phyloP scores from a whole-genome alignment of 148 eudicot species.

The Bassia scoparia region DNA sequence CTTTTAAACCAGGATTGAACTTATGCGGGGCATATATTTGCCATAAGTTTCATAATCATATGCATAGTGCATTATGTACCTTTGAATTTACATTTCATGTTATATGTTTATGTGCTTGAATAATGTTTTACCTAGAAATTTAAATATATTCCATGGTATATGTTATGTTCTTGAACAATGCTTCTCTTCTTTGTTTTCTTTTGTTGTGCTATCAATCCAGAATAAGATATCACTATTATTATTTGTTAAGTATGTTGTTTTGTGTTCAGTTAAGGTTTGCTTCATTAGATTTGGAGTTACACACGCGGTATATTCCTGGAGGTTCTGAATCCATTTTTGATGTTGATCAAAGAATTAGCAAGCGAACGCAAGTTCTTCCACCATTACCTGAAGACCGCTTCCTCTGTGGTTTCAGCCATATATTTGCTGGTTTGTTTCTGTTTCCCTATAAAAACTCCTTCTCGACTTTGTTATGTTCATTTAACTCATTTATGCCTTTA shows the following conservation, averaged over 20 bases:
- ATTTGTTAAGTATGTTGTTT: not conserved
- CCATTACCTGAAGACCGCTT: constrained; percentile 88
- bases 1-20: no score
- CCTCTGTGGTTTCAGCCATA: constrained; percentile 90
- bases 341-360: constrained; percentile 72
- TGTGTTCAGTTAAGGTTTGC: constrained; percentile 68
- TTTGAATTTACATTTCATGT: no score
- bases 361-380: constrained; percentile 76
- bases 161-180: not conserved
- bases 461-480: not conserved
- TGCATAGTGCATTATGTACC: no score
- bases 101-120: no score
- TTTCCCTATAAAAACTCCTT: not conserved
- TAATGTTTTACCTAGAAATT: no score
- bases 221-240: no score
- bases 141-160: not conserved
- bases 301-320: constrained; percentile 69
- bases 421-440: constrained; percentile 70
- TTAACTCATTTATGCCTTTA: constrained; percentile 7
- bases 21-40: no score
- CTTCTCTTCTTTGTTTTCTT: not conserved
- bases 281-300: constrained; percentile 84
- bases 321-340: constrained; percentile 83
- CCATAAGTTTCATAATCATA: no score
- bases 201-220: not conserved